A percentile compares a stretch with the other conserved stretches of the same genome.
Evolutionary conservation across 164 flowering plant species (phyloP).

Genomic region (Brasenia schreberi): DNA sequence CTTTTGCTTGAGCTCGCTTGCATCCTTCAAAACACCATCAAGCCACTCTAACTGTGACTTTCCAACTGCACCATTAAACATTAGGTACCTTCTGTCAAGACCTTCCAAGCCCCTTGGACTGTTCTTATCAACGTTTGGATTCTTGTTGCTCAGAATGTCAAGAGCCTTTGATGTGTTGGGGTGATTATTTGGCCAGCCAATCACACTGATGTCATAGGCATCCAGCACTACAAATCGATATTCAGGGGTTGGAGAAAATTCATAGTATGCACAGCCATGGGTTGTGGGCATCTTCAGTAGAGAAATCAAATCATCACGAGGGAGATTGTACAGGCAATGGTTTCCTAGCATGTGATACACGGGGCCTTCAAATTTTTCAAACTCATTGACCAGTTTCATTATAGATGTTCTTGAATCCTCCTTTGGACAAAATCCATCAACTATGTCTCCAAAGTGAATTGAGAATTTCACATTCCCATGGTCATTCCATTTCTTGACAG

Average conservation of each 20-base stretch:
- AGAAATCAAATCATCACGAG: slow-evolving; percentile 58
- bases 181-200: slow-evolving; percentile 84
- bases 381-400: slow-evolving; percentile 44
- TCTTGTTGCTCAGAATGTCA: slow-evolving; percentile 44
- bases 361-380: slow-evolving; percentile 52
- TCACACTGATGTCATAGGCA: slow-evolving; percentile 84
- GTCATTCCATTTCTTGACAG: slow-evolving; percentile 63
- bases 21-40: slow-evolving; percentile 46
- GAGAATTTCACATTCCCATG: slow-evolving; percentile 41
- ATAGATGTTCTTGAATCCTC: slow-evolving; percentile 51
- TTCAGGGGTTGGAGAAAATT: slow-evolving; percentile 66
- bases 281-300: slow-evolving; percentile 44
- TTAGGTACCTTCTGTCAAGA: slow-evolving; percentile 64
- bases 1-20: slow-evolving; percentile 43
- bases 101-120: slow-evolving; percentile 59
- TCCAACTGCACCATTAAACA: slow-evolving; percentile 88
- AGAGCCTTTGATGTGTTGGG: slow-evolving; percentile 49
- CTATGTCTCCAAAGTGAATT: slow-evolving; percentile 81
- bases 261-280: slow-evolving; percentile 55
- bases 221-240: slow-evolving; percentile 81
- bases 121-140: slow-evolving; percentile 74
- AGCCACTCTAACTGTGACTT: slow-evolving; percentile 70
- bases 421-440: slow-evolving; percentile 86
- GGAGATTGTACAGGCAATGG: slow-evolving; percentile 93
- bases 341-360: slow-evolving; percentile 91